Evolutionary conservation across 2,329 filamentous ascomycete species (phyloP), one percentile per base, ranked within the genome.

Genomic region (Helotiales sp.): DNA sequence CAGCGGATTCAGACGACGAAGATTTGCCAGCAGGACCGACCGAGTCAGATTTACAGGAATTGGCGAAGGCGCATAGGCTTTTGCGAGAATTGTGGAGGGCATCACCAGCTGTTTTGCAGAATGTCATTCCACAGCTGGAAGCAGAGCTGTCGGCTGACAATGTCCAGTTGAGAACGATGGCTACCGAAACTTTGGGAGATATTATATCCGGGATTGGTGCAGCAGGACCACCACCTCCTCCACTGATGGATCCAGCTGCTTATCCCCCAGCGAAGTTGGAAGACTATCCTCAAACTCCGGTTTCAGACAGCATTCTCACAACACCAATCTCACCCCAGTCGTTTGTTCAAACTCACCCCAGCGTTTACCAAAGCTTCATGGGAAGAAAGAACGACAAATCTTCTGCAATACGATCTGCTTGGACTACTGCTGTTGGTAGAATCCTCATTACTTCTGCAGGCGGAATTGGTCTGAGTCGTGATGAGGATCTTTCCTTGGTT

Each of bases 1-100:
- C 85, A 45, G 82, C 84, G 28, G 89, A 91, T 22, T 85, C 83
- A 0, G 87, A 91, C 67, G 88, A 91, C 58, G 87, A 92, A 62
- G 84, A 87, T 55, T 79, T 75, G 10, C 80, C 83, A 15, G 79
- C 82, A 32, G 91, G 89, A 0, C 91, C 92, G 5, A 91, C 91
- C 0, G 92, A 95, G 58, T 88, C 93, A 20, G 95, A 98, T 75
- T 82, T 98, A 62, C 91, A 91, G 75, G 95, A 97, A 77, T 86
- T 97, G 64, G 88, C 88, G 68, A 97, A 97, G 79, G 95, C 95
- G 1, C 96, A 99, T 80, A 86, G 89, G 58, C 84, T 99, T 43
- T 88, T 99, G 49, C 88, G 94, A 64, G 96, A 99, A 79, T 84
- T 99, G 20, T 99, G 96, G 95, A 89, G 94, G 71, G 94, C 95